phyloP scores from a whole-genome alignment of 495 filamentous ascomycete species.

The Barbatosphaeria neglecta region DNA sequence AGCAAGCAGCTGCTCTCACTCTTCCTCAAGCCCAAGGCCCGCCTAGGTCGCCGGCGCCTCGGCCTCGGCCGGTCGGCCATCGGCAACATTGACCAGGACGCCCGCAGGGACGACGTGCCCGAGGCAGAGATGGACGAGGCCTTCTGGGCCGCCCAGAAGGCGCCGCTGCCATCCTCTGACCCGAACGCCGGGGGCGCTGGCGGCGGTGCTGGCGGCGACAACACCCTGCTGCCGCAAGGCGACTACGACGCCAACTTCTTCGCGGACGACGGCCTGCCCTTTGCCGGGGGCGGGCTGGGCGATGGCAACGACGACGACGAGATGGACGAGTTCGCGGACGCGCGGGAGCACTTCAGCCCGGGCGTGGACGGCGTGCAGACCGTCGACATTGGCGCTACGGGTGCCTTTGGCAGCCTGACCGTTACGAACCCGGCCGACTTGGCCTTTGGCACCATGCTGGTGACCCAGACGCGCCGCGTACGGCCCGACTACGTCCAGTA shows the following conservation, averaged over 20 bases:
- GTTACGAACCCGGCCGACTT: constrained; percentile 40
- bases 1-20: constrained; percentile 77
- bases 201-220: constrained; percentile 14
- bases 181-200: background rate
- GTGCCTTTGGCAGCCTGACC: constrained; percentile 35
- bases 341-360: constrained; percentile 79
- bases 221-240: constrained; percentile 41
- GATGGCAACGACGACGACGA: constrained; percentile 67
- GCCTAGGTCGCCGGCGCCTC: constrained; percentile 45
- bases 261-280: constrained; percentile 79
- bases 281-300: constrained; percentile 55
- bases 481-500: constrained; percentile 95
- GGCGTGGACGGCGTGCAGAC: constrained; percentile 42
- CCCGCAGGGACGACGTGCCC: constrained; percentile 40
- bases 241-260: constrained; percentile 98
- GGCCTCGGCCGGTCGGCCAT: constrained; percentile 12
- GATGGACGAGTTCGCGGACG: constrained; percentile 72
- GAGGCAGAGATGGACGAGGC: constrained; percentile 82
- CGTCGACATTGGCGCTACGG: constrained; percentile 31
- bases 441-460: constrained; percentile 82
- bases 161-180: constrained; percentile 20
- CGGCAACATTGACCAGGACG: constrained; percentile 26
- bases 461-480: constrained; percentile 73
- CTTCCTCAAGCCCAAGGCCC: constrained; percentile 89
- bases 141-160: constrained; percentile 83